Evolutionary conservation across 306 rosid genomes (phyloP).

Genomic region (Nissolia schottii): DNA sequence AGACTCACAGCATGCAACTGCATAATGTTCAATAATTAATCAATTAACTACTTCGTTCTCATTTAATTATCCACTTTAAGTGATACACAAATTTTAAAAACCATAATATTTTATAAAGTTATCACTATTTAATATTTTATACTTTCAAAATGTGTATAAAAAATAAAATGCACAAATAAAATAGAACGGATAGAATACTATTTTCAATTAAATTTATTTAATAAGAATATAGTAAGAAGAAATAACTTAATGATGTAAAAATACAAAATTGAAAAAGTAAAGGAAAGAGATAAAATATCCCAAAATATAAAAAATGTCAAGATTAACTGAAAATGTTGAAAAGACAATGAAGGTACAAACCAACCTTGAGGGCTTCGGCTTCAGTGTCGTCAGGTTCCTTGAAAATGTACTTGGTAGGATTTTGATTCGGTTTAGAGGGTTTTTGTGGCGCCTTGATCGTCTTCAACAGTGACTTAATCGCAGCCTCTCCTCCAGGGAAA

Average conservation of each 20-base stretch:
- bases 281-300: neutral
- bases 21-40: neutral
- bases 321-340: too few species aligned
- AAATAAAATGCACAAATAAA: too few species aligned
- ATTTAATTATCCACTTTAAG: too few species aligned
- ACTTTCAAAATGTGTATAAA: too few species aligned
- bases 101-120: too few species aligned
- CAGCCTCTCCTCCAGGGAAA: neutral
- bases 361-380: constrained; percentile 11
- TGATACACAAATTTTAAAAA: too few species aligned
- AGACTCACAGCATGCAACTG: neutral
- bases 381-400: rapidly evolving
- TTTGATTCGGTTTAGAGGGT: neutral
- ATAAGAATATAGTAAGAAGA: too few species aligned
- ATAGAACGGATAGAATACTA: too few species aligned
- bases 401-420: neutral
- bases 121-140: neutral
- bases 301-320: too few species aligned
- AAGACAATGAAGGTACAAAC: too few species aligned
- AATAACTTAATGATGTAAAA: neutral
- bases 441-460: neutral
- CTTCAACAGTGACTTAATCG: neutral
- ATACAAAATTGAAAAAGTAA: neutral
- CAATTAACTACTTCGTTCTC: too few species aligned
- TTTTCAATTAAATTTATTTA: too few species aligned